Evolutionary conservation across 176 grass and related monocot genomes (phyloP), one percentile per base, ranked within the genome.

Genomic region (Zizania latifolia): DNA sequence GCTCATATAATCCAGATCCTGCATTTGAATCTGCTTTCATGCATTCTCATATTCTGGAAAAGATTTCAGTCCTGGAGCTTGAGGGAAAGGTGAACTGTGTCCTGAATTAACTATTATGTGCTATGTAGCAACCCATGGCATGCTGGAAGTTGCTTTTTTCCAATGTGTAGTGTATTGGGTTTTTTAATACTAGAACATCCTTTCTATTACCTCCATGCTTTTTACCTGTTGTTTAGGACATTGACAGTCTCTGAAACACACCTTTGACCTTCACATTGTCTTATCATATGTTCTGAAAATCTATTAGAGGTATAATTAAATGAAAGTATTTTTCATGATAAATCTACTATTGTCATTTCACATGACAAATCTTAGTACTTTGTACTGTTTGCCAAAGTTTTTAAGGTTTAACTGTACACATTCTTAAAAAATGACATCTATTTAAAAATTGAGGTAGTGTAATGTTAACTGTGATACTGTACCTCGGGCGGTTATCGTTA

Each of bases 1-100:
- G 81, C 26, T 86, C 88, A 80, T 93, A 91, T 83, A 78, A 63
- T 74, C 83, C 88, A 83, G 94, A 97, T 60, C 90, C 94, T 85
- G 71, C 74, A 62, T 77, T 89, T 37, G 70, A 92, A 78, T 93
- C 86, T 46, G 27, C 81, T 78, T 84, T 89, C 67, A 87, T 81
- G 71, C 88, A 93, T 56, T 89, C 88, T 76, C 84, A 91, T 77
- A 82, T 89, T 60, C 36, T 89, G 61, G 88, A 93, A 34, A 93
- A 89, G 68, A 93, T 93, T 77, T 83, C 90, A 32, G 34, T 83
- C 17, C 27, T 87, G 61, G 78, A 93, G 60, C 94, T 93, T 53
- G 83, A 91, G 81, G 81, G 70, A 29, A 91, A 91, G 91, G 94
- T 92, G 87, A 76, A 76, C 58, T 44, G 8, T 56, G 6, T 19